Conservation (phyloP, 345 rosid species). For the Syzygium jambos region DNA sequence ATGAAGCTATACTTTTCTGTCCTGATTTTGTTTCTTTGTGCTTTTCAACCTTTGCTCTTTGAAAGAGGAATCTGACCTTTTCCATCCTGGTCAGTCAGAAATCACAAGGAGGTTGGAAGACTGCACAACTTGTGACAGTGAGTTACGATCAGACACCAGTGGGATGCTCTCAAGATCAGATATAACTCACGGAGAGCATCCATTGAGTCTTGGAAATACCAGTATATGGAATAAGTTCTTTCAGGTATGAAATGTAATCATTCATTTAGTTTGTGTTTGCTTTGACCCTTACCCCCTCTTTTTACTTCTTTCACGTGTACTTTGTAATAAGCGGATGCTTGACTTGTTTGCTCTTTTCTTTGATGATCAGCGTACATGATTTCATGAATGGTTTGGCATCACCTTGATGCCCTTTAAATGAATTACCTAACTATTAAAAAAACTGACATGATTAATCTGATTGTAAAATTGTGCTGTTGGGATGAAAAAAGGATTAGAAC, state of each 20-base stretch:
- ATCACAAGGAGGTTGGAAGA: constrained; percentile 77
- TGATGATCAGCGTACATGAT: neutral
- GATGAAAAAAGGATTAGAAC: neutral
- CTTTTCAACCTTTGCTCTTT: neutral
- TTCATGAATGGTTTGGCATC: neutral
- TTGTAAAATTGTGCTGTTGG: neutral
- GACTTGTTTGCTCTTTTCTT: neutral
- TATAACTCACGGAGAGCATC: constrained; percentile 86
- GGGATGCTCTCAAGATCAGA: constrained; percentile 72
- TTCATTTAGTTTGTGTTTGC: neutral
- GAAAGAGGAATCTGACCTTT: constrained; percentile 36
- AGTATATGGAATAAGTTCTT: constrained; percentile 95
- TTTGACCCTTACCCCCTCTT: neutral
- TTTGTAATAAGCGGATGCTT: neutral
- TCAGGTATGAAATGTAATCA: constrained; percentile 43
- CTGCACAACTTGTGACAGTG: constrained; percentile 25
- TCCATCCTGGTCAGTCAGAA: constrained; percentile 94
- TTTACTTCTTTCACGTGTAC: neutral
- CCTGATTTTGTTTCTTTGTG: neutral
- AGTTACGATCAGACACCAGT: constrained; percentile 32
- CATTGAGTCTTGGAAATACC: constrained; percentile 83
- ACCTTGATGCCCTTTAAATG: neutral
- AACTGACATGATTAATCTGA: neutral
- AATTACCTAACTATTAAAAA: neutral
- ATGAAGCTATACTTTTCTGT: neutral